Percentiles rank a stretch among this genome's conserved stretches.
Conservation (phyloP, 106 monocot species). For the Amphibolis antarctica region DNA sequence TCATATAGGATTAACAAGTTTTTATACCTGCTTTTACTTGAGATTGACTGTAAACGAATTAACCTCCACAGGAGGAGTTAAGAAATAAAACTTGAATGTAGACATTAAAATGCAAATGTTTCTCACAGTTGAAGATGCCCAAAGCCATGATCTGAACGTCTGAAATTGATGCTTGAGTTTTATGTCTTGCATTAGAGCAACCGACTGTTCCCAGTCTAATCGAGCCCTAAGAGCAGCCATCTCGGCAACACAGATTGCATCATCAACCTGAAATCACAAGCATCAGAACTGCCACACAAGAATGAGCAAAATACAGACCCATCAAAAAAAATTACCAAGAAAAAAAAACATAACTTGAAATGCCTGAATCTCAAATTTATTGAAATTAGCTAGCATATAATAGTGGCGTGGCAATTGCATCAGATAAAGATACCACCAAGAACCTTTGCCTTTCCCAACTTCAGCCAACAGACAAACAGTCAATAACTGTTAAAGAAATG, state of each 20-base stretch:
- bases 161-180: constrained; percentile 47
- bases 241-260: constrained; percentile 68
- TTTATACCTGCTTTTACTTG: no score
- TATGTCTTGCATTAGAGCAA: constrained; percentile 49
- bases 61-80: no score
- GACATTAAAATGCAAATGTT: background rate
- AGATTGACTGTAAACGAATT: no score
- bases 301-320: background rate
- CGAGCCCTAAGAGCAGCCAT: constrained; percentile 37
- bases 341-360: constrained; percentile 39
- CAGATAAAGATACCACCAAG: constrained; percentile 81
- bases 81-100: background rate
- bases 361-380: constrained; percentile 40
- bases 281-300: background rate
- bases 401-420: constrained; percentile 55
- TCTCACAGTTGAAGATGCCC: constrained; percentile 86
- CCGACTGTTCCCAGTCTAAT: constrained; percentile 59
- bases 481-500: constrained; percentile 41
- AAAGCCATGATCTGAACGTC: constrained; percentile 72
- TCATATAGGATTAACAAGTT: no score
- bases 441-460: constrained; percentile 74
- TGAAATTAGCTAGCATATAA: constrained; percentile 53
- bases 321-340: background rate
- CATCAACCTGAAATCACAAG: constrained; percentile 43
- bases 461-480: constrained; percentile 73